These are phyloP conservation scores for Erodium moschatum DNA, from an alignment of 441 rosid species.

Conservation along the genomic window DNA sequence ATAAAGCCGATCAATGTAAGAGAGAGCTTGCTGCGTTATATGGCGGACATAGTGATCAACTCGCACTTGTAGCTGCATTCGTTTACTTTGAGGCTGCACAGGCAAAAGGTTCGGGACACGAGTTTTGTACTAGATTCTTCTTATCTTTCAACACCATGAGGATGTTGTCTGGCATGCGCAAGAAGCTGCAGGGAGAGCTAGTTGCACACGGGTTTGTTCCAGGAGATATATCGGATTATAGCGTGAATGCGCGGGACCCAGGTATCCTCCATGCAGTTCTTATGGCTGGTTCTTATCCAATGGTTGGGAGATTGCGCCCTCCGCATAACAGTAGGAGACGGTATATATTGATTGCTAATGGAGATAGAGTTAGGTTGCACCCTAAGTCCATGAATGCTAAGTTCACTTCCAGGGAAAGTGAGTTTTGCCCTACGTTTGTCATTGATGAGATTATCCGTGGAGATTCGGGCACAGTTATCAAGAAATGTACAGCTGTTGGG, in stretches of 20 bases:
- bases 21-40: slow-evolving; percentile 72
- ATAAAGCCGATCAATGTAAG: slow-evolving; percentile 64
- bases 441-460: slow-evolving; percentile 89
- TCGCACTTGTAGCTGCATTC: slow-evolving; percentile 81
- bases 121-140: slow-evolving; percentile 70
- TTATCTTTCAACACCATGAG: slow-evolving; percentile 63
- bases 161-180: slow-evolving; percentile 78
- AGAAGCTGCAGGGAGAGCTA: slow-evolving; percentile 68
- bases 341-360: slow-evolving; percentile 55
- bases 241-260: slow-evolving; percentile 51
- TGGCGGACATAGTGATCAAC: slow-evolving; percentile 83
- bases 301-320: slow-evolving; percentile 60
- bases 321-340: slow-evolving; percentile 38
- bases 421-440: slow-evolving; percentile 46
- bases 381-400: slow-evolving; percentile 54
- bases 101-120: slow-evolving; percentile 39
- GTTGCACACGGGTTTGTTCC: slow-evolving; percentile 53
- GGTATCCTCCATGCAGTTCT: slow-evolving; percentile 80
- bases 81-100: slow-evolving; percentile 83
- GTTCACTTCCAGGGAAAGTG: slow-evolving; percentile 32
- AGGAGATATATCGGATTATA: slow-evolving; percentile 48
- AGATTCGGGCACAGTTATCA: slow-evolving; percentile 62
- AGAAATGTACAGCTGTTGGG: slow-evolving; percentile 59
- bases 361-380: slow-evolving; percentile 67
- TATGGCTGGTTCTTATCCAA: slow-evolving; percentile 84